Percentiles rank a stretch among this genome's conserved stretches.
phyloP scores from a whole-genome alignment of 2,329 filamentous ascomycete species.

The Dactylellina parvicollis region DNA sequence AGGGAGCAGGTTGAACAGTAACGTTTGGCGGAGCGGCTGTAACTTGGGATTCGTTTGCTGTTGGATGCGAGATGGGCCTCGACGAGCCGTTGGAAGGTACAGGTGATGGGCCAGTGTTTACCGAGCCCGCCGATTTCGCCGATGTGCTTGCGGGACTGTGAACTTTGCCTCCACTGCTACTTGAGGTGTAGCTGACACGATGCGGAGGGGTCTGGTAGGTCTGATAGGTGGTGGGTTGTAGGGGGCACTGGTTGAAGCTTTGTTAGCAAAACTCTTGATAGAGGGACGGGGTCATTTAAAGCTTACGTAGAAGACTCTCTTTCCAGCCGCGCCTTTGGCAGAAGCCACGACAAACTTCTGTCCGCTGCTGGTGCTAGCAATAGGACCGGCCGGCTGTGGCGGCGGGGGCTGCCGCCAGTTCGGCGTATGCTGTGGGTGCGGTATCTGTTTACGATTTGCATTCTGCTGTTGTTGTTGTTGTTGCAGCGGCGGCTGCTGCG shows the following conservation, averaged over 20 bases:
- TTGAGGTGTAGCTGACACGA: conserved; percentile 38
- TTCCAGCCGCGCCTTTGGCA: conserved; percentile 25
- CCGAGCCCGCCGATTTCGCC: background rate
- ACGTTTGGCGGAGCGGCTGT: conserved; percentile 13
- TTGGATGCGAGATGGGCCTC: background rate
- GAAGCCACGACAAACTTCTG: conserved; percentile 49
- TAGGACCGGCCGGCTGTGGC: conserved; percentile 35
- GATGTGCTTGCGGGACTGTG: background rate
- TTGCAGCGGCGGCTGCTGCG: background rate
- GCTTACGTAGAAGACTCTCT: conserved; percentile 51
- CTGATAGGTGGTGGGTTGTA: conserved; percentile 43
- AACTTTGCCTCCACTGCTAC: background rate
- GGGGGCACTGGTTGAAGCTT: conserved; percentile 19
- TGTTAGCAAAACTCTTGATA: background rate
- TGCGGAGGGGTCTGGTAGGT: conserved; percentile 32
- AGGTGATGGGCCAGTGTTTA: background rate
- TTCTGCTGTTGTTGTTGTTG: conserved; percentile 14
- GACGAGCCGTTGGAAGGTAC: background rate
- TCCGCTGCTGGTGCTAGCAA: conserved; percentile 46
- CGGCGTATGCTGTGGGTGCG: conserved; percentile 23
- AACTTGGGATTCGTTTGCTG: background rate
- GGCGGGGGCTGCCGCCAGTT: conserved; percentile 46
- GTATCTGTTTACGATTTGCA: conserved; percentile 7
- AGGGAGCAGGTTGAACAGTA: conserved; percentile 12
- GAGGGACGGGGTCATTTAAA: background rate